A percentile compares a stretch with the other conserved stretches of the same genome.
Evolutionary conservation across 805 yeast genomes (phyloP).

Genomic region (Ascoidea tarda): DNA sequence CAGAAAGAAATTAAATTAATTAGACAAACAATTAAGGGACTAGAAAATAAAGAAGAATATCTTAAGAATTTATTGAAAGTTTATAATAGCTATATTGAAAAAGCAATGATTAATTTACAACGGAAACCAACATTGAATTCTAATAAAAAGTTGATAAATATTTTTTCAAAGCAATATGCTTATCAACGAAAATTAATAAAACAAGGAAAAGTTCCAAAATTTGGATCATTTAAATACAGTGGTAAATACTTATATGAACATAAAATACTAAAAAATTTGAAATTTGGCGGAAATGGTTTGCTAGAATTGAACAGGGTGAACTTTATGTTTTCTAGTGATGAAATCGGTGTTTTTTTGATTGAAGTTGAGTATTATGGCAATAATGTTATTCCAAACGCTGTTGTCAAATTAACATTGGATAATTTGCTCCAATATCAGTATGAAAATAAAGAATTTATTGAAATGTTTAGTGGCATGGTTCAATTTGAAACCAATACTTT

Average conservation of each 20-base stretch:
- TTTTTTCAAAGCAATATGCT: slow-evolving; percentile 43
- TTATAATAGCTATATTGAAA: slow-evolving; percentile 28
- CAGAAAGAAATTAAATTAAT: slow-evolving; percentile 19
- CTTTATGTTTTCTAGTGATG: slow-evolving; percentile 62
- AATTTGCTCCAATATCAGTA: slow-evolving; percentile 62
- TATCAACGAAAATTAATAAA: slow-evolving; percentile 56
- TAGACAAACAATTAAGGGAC: slow-evolving; percentile 18
- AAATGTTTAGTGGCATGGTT: slow-evolving; percentile 54
- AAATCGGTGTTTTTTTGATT: slow-evolving; percentile 53
- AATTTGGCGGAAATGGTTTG: slow-evolving; percentile 13
- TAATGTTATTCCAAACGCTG: slow-evolving; percentile 8
- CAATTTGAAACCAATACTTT: slow-evolving; percentile 55
- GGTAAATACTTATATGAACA: slow-evolving; percentile 63
- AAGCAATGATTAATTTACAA: slow-evolving; percentile 27
- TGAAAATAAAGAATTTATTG: slow-evolving; percentile 39
- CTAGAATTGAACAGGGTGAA: slow-evolving; percentile 22
- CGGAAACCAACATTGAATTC: slow-evolving; percentile 15
- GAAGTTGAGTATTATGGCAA: slow-evolving; percentile 37
- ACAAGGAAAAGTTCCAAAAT: slow-evolving; percentile 52
- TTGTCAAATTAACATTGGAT: slow-evolving; percentile 48
- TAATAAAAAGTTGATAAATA: slow-evolving; percentile 1
- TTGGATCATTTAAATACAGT: slow-evolving; percentile 65
- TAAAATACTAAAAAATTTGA: slow-evolving; percentile 45
- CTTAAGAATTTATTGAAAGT: slow-evolving; percentile 22
- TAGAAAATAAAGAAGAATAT: slow-evolving; percentile 23